These are phyloP conservation scores for Sphaerobolus stellatus DNA, from an alignment of 1,284 basidiomycete species.

Conservation along the genomic window DNA sequence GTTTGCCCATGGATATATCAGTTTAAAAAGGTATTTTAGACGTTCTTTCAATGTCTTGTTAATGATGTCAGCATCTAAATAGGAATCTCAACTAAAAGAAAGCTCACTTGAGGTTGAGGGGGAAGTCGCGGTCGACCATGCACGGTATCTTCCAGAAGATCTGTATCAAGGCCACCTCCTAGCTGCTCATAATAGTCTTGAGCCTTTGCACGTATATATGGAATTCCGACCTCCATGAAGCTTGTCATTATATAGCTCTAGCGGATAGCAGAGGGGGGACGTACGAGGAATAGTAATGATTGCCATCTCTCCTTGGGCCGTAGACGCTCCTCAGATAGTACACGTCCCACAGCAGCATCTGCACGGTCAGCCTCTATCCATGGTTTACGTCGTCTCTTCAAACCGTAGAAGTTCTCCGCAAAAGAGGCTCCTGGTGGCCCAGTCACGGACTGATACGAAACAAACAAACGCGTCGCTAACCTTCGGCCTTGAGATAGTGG, in stretches of 20 bases:
- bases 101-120: neutral
- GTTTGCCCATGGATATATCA: conserved; percentile 81
- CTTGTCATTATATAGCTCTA: too few species aligned
- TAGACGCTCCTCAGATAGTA: conserved; percentile 64
- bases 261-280: too few species aligned
- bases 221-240: conserved; percentile 90
- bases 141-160: conserved; percentile 60
- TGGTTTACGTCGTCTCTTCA: conserved; percentile 75
- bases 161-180: conserved; percentile 75
- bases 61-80: too few species aligned
- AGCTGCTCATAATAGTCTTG: conserved; percentile 90
- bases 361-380: conserved; percentile 67
- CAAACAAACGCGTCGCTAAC: conserved; percentile 50
- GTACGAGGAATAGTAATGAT: conserved; percentile 76
- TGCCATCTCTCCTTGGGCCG: conserved; percentile 62
- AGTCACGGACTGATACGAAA: neutral
- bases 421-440: conserved; percentile 73
- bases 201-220: conserved; percentile 86
- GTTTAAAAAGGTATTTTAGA: conserved; percentile 62
- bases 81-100: conserved; percentile 15
- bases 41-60: conserved; percentile 47
- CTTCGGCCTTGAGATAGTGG: conserved; percentile 84
- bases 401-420: conserved; percentile 90
- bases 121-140: conserved; percentile 18
- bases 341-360: conserved; percentile 62